Conservation (phyloP, 1,139 yeast species). For the Nakaseomyces glabratus region DNA sequence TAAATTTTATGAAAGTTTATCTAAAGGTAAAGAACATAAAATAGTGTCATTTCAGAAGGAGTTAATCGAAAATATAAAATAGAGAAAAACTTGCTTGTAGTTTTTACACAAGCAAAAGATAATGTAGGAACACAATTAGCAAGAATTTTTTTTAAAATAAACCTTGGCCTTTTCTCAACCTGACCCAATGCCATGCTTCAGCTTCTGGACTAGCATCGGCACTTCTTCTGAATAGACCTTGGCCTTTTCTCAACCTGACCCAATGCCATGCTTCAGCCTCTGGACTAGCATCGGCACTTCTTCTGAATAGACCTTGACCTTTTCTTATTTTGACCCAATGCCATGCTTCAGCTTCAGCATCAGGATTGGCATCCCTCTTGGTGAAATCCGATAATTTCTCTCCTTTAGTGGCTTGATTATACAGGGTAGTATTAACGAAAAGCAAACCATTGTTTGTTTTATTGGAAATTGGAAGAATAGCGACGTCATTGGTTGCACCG, state of each 20-base stretch:
- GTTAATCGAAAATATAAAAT: too few species aligned
- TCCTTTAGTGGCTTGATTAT: constrained; percentile 11
- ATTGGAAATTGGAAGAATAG: constrained; percentile 14
- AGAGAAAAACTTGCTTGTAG: too few species aligned
- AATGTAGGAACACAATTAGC: too few species aligned
- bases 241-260: constrained; percentile 13
- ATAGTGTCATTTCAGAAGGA: too few species aligned
- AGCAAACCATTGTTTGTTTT: constrained; percentile 13
- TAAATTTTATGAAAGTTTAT: too few species aligned
- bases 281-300: constrained; percentile 25
- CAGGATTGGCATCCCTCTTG: constrained; percentile 11
- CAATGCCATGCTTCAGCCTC: constrained; percentile 19
- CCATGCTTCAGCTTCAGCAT: constrained; percentile 15
- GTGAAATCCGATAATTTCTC: neutral
- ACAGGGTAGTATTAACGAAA: constrained; percentile 16
- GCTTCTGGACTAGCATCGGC: constrained; percentile 17
- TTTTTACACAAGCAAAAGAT: too few species aligned
- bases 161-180: constrained; percentile 14
- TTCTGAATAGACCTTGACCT: constrained; percentile 20
- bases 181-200: constrained; percentile 19
- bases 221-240: constrained; percentile 17
- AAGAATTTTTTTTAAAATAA: constrained; percentile 14
- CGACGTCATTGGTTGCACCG: constrained; percentile 12
- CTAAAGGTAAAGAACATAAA: too few species aligned
- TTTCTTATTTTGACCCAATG: constrained; percentile 12